These are phyloP conservation scores for Coemansia umbellata DNA, from an alignment of 192 early-diverging fungal genomes.

Conservation along the genomic window DNA sequence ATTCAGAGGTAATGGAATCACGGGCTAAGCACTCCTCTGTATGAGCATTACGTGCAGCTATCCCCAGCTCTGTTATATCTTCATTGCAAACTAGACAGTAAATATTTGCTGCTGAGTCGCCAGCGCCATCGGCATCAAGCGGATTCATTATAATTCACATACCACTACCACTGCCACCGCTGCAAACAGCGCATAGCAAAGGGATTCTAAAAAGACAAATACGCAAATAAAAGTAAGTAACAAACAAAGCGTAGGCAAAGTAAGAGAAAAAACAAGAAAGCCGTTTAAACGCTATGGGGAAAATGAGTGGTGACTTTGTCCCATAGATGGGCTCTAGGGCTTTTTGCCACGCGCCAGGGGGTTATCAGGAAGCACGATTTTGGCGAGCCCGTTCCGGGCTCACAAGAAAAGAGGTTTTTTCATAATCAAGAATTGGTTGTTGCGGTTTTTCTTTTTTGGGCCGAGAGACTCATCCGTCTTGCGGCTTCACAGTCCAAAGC, in stretches of 20 bases:
- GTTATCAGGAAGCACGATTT: background rate
- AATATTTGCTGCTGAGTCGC: no score
- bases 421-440: conserved; percentile 27
- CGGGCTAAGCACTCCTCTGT: conserved; percentile 23
- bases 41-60: conserved; percentile 18
- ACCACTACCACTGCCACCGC: no score
- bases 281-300: background rate
- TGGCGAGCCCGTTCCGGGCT: background rate
- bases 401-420: background rate
- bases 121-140: no score
- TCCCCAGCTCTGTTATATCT: conserved; percentile 17
- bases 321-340: background rate
- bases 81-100: conserved; percentile 22
- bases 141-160: no score
- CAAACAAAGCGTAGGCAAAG: background rate
- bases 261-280: background rate
- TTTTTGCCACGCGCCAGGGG: background rate
- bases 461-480: conserved; percentile 31
- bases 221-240: background rate
- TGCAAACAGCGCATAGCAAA: no score
- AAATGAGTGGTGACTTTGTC: background rate
- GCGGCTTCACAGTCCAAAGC: conserved; percentile 25
- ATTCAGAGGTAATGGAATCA: background rate
- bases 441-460: conserved; percentile 15
- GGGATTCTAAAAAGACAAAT: background rate